Conservation (phyloP, 2,329 filamentous ascomycete species). For the Epichloe uncinata region DNA sequence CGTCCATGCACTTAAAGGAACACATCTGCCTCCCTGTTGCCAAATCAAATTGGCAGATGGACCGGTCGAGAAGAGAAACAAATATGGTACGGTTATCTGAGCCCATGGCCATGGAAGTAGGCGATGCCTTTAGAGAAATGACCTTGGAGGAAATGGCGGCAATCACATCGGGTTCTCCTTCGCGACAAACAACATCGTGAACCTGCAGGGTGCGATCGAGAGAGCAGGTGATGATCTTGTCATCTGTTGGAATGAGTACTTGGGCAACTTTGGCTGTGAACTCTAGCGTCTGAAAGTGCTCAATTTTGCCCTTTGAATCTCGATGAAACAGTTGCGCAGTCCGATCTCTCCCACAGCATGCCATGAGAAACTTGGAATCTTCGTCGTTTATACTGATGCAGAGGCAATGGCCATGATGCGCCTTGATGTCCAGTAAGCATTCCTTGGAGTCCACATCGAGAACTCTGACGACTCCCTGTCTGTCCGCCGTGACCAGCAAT, state of each 20-base stretch:
- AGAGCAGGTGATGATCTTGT: constrained; percentile 73
- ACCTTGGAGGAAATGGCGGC: constrained; percentile 68
- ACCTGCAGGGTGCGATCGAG: constrained; percentile 78
- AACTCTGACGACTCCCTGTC: constrained; percentile 65
- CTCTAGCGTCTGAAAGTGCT: constrained; percentile 83
- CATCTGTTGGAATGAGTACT: constrained; percentile 57
- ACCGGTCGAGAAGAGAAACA: constrained; percentile 47
- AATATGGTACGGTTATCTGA: constrained; percentile 45
- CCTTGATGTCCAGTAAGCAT: constrained; percentile 61
- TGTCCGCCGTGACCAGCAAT: constrained; percentile 72
- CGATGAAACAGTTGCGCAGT: constrained; percentile 81
- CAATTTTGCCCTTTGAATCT: constrained; percentile 43
- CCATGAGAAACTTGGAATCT: constrained; percentile 51
- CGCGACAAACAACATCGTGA: constrained; percentile 61
- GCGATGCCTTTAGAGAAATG: constrained; percentile 74
- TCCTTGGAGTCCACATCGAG: constrained; percentile 49
- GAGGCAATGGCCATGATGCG: constrained; percentile 75
- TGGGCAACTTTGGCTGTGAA: constrained; percentile 77
- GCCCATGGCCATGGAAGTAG: constrained; percentile 67
- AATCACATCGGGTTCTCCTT: constrained; percentile 47
- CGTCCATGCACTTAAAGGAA: constrained; percentile 73
- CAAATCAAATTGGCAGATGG: constrained; percentile 48
- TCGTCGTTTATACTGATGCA: constrained; percentile 62
- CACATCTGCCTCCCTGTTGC: constrained; percentile 54
- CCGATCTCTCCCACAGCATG: constrained; percentile 75